phyloP scores from a whole-genome alignment of 148 eudicot species.

The Rhododendron kiyosumense region DNA sequence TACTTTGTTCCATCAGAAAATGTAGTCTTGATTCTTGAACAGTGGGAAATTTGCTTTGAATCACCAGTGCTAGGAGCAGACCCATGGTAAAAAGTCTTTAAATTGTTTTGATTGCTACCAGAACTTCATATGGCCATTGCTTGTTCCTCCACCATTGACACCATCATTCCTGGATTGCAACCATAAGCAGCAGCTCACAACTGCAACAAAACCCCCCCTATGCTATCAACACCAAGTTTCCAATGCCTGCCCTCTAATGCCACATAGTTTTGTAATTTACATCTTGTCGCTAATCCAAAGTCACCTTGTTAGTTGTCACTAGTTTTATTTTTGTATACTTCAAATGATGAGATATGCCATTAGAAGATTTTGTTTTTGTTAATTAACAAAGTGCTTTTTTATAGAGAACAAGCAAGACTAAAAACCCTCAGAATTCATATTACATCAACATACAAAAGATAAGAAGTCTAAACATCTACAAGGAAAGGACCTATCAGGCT shows the following conservation, averaged over 20 bases:
- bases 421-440: not conserved
- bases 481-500: not conserved
- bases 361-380: not conserved
- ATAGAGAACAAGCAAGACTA: not conserved
- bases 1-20: not conserved
- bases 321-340: not conserved
- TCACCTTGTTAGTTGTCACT: not conserved
- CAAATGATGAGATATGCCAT: not conserved
- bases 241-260: not conserved
- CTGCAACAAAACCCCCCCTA: not conserved
- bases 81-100: not conserved
- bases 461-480: not conserved
- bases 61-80: not conserved
- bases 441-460: not conserved
- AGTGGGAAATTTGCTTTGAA: not conserved
- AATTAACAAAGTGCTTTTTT: too few species aligned
- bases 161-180: not conserved
- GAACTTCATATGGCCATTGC: too few species aligned
- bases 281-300: not conserved
- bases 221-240: not conserved
- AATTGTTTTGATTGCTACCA: not conserved
- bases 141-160: not conserved
- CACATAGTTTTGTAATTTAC: not conserved
- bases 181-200: not conserved
- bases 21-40: not conserved